Conservation (phyloP, 139 green algal genomes). For the Tetraselmis chui region DNA sequence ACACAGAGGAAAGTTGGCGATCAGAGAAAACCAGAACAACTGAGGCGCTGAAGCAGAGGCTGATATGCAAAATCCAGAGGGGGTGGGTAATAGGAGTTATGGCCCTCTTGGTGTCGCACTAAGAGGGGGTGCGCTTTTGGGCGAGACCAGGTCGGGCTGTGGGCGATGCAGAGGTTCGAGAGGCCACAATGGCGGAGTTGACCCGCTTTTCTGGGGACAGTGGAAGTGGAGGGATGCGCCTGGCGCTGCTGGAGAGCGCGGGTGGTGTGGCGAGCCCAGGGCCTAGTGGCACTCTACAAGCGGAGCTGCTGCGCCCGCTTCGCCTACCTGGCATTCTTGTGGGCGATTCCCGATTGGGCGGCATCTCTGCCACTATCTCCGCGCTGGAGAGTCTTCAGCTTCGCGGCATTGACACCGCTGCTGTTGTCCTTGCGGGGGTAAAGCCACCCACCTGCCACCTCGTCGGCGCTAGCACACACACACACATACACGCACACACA, state of each 20-base stretch:
- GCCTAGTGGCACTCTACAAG: conserved; percentile 74
- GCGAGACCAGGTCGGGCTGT: background rate
- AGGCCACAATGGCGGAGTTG: background rate
- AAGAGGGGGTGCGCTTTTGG: no score
- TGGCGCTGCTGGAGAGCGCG: conserved; percentile 86
- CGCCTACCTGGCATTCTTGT: conserved; percentile 83
- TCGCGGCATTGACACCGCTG: conserved; percentile 36
- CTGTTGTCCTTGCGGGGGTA: conserved; percentile 52
- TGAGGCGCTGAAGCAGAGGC: no score
- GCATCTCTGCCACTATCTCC: conserved; percentile 83
- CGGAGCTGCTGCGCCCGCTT: conserved; percentile 67
- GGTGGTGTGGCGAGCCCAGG: conserved; percentile 79
- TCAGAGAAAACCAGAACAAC: no score
- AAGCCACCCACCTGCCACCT: background rate
- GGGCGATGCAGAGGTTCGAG: background rate
- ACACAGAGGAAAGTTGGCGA: no score
- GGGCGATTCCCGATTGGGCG: conserved; percentile 79
- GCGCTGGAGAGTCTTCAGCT: conserved; percentile 69
- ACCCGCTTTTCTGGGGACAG: background rate
- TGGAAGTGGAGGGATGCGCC: background rate
- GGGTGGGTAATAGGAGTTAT: no score
- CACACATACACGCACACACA: no score
- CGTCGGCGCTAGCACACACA: background rate
- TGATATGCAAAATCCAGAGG: no score
- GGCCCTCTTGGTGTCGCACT: no score